Evolutionary conservation across 805 yeast genomes (phyloP).

Genomic region (Saccharomycopsis sp.): DNA sequence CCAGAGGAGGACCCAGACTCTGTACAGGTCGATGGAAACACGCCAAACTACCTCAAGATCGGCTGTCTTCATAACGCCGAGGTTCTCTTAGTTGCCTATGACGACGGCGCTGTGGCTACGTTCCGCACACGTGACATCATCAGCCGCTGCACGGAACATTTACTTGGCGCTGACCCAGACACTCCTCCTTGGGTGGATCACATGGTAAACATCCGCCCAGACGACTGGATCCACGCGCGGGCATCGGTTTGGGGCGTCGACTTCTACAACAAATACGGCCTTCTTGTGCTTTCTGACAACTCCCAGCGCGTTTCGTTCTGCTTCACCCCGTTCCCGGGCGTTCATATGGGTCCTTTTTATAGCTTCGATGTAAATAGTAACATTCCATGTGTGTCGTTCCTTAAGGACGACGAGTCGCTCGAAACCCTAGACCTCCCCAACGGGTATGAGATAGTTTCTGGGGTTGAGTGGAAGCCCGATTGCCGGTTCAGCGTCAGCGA

Average conservation of each 20-base stretch:
- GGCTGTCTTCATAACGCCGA: background rate
- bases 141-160: background rate
- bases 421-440: background rate
- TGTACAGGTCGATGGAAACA: no score
- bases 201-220: no score
- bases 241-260: conserved; percentile 61
- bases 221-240: background rate
- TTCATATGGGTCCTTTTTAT: background rate
- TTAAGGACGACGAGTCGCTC: background rate
- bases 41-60: no score
- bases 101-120: background rate
- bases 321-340: background rate
- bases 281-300: conserved; percentile 50
- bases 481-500: background rate
- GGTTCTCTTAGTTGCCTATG: background rate
- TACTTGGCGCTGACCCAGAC: background rate
- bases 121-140: background rate
- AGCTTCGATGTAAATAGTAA: background rate
- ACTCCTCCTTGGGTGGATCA: background rate
- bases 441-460: no score
- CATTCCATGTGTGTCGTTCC: background rate
- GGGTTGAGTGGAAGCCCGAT: no score
- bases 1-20: no score
- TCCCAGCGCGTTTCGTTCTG: conserved; percentile 35
- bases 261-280: conserved; percentile 29